phyloP scores from a whole-genome alignment of 306 rosid species.

The Casuarina cunninghamiana region DNA sequence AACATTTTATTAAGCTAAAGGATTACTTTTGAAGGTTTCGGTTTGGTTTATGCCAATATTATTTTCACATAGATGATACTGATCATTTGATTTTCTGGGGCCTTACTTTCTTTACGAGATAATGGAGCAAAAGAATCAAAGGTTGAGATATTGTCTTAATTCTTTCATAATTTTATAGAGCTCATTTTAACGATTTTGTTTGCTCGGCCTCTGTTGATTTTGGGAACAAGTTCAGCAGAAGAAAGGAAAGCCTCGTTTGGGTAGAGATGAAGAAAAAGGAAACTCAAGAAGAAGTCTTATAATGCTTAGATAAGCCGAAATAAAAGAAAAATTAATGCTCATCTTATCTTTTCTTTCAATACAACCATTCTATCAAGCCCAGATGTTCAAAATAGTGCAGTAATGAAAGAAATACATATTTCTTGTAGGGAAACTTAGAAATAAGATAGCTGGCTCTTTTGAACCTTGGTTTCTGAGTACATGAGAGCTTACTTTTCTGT shows the following conservation, averaged over 20 bases:
- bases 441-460: background rate
- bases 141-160: background rate
- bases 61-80: background rate
- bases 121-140: background rate
- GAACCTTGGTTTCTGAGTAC: background rate
- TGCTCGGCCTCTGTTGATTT: background rate
- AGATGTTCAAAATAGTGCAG: background rate
- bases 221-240: background rate
- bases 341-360: background rate
- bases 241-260: background rate
- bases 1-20: too few relatives aligned
- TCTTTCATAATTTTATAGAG: background rate
- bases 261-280: background rate
- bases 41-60: background rate
- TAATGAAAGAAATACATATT: background rate
- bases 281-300: background rate
- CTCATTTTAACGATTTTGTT: background rate
- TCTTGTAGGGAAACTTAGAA: background rate
- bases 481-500: background rate
- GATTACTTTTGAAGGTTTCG: too few relatives aligned
- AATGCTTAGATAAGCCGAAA: background rate
- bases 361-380: background rate
- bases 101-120: background rate
- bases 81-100: background rate
- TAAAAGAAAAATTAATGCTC: background rate